Base-by-base conservation (phyloP, 78 protist species). In the Speleostelium caveatum region DNA sequence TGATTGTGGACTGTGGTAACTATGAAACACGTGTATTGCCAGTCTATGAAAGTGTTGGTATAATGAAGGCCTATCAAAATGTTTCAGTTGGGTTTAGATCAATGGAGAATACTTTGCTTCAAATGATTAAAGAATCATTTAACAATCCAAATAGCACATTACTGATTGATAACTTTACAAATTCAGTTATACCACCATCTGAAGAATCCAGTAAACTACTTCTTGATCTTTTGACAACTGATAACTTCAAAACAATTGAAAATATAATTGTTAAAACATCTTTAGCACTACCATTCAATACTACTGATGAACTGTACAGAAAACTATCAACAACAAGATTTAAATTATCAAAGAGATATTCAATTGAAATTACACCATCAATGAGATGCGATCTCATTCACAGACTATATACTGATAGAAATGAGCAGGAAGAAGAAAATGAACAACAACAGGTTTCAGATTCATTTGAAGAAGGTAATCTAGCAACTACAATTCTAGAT, bases 41-140 rank as follows among this genome's bases (percentile, higher is more conserved):
- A 56, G 41, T 83, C 5, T 83, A 69, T 42, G 91, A 83, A 83
- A 79, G 91, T 42, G 26, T 83, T 41, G 91, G 91, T 24, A 17
- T 83, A 21, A 16, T 83, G 28, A 71, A 67, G 45, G 24, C 91
- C 41, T 69, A 22, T 41, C 33, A 69, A 33, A 58, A 77, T 12
- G 35, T 60, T 22, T 51, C 78, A 72, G 42, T 72, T 8, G 78
- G 78, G 17, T 72, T 56, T 2, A 36, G 51, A 72, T 12, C 63
- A 32, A 32, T 72, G 32, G 51, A 41, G 16, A 51, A 21, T 16
- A 24, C 45, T 51, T 72, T 72, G 36, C 24, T 51, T 26, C 41
- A 72, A 51, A 22, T 72, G 8, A n/a, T 65, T 5, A 53, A 72
- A 41, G 53, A 53, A 45, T 14, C 53, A 14, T n/a, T n/a, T n/a